These are phyloP conservation scores for Cladosporium sp. DNA, from an alignment of 2,329 filamentous ascomycete genomes.

Conservation along the genomic window DNA sequence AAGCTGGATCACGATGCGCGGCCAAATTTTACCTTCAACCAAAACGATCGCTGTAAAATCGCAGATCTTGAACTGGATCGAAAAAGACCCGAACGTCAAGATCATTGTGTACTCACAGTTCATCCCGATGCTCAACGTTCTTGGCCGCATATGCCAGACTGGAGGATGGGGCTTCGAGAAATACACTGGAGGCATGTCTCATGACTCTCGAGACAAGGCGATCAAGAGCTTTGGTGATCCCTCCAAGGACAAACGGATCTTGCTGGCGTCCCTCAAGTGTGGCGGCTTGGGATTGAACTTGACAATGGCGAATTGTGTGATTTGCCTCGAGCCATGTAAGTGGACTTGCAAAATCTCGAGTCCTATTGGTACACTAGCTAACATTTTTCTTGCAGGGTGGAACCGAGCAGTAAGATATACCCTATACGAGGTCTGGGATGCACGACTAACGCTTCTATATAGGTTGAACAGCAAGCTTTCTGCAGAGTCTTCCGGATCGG, in stretches of 20 bases:
- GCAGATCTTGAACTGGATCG: constrained; percentile 47
- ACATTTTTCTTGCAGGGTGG: constrained; percentile 51
- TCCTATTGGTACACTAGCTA: no score
- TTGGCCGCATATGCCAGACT: constrained; percentile 50
- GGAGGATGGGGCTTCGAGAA: constrained; percentile 52
- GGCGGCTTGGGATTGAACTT: constrained; percentile 62
- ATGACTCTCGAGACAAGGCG: constrained; percentile 46
- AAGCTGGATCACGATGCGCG: constrained; percentile 42
- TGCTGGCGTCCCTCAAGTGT: constrained; percentile 58
- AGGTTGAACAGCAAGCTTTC: constrained; percentile 45
- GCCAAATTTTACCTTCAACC: constrained; percentile 44
- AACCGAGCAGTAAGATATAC: not conserved
- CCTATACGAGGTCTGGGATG: no score
- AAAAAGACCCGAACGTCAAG: constrained; percentile 51
- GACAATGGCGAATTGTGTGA: constrained; percentile 57
- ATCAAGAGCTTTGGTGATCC: constrained; percentile 49
- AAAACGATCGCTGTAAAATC: constrained; percentile 50
- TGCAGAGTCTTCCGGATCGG: constrained; percentile 65
- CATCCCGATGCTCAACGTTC: constrained; percentile 52
- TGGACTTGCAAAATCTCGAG: no score
- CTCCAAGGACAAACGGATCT: constrained; percentile 47
- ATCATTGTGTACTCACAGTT: constrained; percentile 64
- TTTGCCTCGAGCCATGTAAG: no score
- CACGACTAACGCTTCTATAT: not conserved
- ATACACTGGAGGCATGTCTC: constrained; percentile 53